phyloP scores from a whole-genome alignment of 345 rosid species.

The Citrus medica region DNA sequence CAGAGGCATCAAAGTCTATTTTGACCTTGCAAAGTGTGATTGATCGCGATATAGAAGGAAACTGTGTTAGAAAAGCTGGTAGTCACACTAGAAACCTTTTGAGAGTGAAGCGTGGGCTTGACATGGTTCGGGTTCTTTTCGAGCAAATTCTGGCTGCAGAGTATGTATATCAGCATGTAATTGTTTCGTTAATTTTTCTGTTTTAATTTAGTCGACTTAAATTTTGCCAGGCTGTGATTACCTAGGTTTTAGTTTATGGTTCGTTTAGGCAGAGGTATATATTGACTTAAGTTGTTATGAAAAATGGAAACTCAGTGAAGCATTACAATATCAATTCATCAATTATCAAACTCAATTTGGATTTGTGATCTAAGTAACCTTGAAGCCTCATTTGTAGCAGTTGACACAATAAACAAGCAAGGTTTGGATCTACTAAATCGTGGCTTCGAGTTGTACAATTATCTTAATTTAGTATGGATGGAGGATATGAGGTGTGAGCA shows the following conservation, averaged over 20 bases:
- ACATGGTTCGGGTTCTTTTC: constrained; percentile 87
- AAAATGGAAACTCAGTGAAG: not conserved
- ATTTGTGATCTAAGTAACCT: not conserved
- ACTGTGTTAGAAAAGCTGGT: constrained; percentile 64
- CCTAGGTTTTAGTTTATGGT: not conserved
- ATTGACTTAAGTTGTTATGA: not conserved
- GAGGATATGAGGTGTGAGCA: not conserved
- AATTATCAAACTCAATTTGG: not conserved
- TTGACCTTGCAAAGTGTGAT: constrained; percentile 48
- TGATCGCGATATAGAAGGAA: constrained; percentile 51
- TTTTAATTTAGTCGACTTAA: not conserved
- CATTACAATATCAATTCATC: not conserved
- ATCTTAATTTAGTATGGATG: not conserved
- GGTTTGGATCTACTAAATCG: not conserved
- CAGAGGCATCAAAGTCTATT: constrained; percentile 64
- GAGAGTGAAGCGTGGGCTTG: constrained; percentile 95
- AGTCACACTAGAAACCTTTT: constrained; percentile 87
- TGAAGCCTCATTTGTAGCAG: not conserved
- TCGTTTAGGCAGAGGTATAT: not conserved
- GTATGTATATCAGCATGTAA: constrained; percentile 37
- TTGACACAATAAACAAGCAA: not conserved
- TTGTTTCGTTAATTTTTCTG: not conserved
- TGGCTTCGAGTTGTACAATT: not conserved
- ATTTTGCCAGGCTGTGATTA: not conserved
- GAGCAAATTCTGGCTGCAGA: constrained; percentile 64